Percentiles rank a stretch among this genome's conserved stretches.
Evolutionary conservation across 371 early-diverging fungal genomes (phyloP).

Genomic region (Coemansia sp.): DNA sequence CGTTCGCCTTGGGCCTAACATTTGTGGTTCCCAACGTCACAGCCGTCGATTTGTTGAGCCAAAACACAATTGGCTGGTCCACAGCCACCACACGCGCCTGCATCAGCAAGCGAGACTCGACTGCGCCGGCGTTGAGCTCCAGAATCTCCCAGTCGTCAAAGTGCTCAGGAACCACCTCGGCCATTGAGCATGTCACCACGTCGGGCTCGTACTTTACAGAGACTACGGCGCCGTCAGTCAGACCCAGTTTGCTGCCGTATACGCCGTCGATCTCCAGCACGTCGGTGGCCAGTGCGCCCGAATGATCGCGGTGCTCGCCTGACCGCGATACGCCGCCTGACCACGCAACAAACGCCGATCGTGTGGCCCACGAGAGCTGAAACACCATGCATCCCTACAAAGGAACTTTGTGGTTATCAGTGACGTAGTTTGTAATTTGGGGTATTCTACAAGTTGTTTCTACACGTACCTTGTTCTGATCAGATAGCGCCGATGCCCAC

Average conservation of each 20-base stretch:
- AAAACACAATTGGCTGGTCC: constrained; percentile 51
- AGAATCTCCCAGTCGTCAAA: constrained; percentile 55
- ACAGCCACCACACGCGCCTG: constrained; percentile 48
- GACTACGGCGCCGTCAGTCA: constrained; percentile 28
- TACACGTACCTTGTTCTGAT: constrained; percentile 27
- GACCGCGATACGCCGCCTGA: constrained; percentile 43
- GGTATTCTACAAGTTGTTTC: not conserved
- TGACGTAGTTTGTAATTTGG: not conserved
- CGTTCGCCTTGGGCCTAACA: constrained; percentile 17
- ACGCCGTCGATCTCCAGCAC: constrained; percentile 47
- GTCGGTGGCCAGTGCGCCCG: constrained; percentile 12
- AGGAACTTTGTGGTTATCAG: not conserved
- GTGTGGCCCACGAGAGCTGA: constrained; percentile 15
- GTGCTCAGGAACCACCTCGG: constrained; percentile 41
- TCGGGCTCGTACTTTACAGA: constrained; percentile 27
- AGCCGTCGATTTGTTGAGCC: constrained; percentile 49
- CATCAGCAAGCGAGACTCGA: constrained; percentile 42
- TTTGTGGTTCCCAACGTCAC: constrained; percentile 31
- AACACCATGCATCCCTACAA: constrained; percentile 35
- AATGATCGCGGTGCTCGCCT: constrained; percentile 14
- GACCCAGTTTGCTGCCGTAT: constrained; percentile 41
- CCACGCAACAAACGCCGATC: constrained; percentile 48
- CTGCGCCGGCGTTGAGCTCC: constrained; percentile 51
- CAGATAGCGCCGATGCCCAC: constrained; percentile 42
- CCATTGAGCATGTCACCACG: constrained; percentile 35